Base-by-base conservation (phyloP, 1,139 yeast species). In the Trichomonascaceae sp. region DNA sequence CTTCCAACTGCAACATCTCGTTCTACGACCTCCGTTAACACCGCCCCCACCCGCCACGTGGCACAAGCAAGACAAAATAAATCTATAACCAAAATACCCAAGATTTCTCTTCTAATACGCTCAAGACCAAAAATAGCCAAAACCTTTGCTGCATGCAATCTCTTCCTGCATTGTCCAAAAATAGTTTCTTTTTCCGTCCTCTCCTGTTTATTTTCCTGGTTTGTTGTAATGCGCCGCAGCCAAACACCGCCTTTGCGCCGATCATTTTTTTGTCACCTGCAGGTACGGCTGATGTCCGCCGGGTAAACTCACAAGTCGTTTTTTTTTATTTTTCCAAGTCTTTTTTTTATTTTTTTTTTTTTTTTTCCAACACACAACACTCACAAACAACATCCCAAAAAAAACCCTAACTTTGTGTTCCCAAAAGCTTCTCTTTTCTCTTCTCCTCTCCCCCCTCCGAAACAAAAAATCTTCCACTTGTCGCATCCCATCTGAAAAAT, bases 271-370 rank as follows among this genome's bases (percentile, higher is more conserved):
- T 3, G 24, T n/a, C n/a, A n/a, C 9, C 10, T 39, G 43, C 20
- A 39, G 20, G 51, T 43, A 49, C 51, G 51, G 51, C 51, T 49
- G 51, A 17, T 17, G 7, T 22, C 5, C 20, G 9, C 47, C 20
- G 51, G 47, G 47, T 49, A 32, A 43, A n/a, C n/a, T n/a, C n/a
- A n/a, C n/a, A n/a, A n/a, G n/a, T n/a, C n/a, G n/a, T n/a, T n/a
- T n/a, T n/a, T n/a, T n/a, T n/a, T n/a, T n/a, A n/a, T n/a, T n/a
- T n/a, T n/a, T n/a, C n/a, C n/a, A n/a, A n/a, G n/a, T n/a, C n/a
- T n/a, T n/a, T n/a, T n/a, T n/a, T n/a, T n/a, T n/a, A n/a, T n/a
- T n/a, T n/a, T n/a, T n/a, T n/a, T n/a, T n/a, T 17, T 18, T 17
- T 15, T 43, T 17, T 43, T 17, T 18, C 7, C 24, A 19, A n/a